Percentiles rank a stretch among this genome's conserved stretches.
Conservation (phyloP, 2,329 filamentous ascomycete genomes). For the Fusarium burgessii region DNA sequence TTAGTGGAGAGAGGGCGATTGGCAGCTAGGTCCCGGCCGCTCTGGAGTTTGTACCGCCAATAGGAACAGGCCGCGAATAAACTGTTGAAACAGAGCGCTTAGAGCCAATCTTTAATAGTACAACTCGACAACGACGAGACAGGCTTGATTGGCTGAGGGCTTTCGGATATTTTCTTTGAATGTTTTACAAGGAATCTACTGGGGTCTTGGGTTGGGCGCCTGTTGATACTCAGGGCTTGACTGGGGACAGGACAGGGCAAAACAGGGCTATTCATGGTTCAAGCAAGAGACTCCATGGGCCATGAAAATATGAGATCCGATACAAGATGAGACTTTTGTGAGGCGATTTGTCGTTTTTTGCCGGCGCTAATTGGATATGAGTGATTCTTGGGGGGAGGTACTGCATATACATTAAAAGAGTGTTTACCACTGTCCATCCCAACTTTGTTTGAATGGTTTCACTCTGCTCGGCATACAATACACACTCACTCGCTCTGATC, state of each 20-base stretch:
- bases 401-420: constrained; percentile 33
- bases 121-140: constrained; percentile 9
- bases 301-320: constrained; percentile 26
- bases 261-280: constrained; percentile 1
- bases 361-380: constrained; percentile 32
- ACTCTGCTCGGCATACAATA: constrained; percentile 14
- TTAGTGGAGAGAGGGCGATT: constrained; percentile 41
- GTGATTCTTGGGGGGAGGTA: constrained; percentile 2
- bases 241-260: constrained; percentile 20
- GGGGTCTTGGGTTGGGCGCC: constrained; percentile 38
- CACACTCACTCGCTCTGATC: constrained; percentile 9
- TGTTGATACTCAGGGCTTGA: constrained; percentile 42
- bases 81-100: constrained; percentile 44
- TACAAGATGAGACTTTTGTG: constrained; percentile 31
- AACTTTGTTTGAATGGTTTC: constrained; percentile 19
- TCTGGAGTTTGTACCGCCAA: constrained; percentile 34
- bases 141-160: constrained; percentile 26
- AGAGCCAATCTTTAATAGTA: constrained; percentile 27
- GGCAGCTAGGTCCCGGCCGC: constrained; percentile 33
- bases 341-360: constrained; percentile 17
- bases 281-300: not conserved
- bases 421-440: constrained; percentile 6
- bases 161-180: constrained; percentile 16
- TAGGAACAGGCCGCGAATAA: constrained; percentile 37
- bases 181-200: constrained; percentile 14